phyloP scores from a whole-genome alignment of 2,329 filamentous ascomycete genomes.

The Hymenoscyphus scutula region DNA sequence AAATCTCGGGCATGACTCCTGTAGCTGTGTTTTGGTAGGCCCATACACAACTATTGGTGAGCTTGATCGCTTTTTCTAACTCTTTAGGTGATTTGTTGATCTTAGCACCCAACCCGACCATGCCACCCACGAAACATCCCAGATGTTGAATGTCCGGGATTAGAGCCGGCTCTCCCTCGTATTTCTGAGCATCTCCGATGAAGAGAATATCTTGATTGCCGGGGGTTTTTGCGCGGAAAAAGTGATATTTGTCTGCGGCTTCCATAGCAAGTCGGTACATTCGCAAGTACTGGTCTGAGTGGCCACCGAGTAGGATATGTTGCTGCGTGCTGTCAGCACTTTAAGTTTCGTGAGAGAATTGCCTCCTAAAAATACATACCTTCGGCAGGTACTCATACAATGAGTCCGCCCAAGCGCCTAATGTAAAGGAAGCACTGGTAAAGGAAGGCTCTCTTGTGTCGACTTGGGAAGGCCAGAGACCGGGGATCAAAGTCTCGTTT shows the following conservation, averaged over 20 bases:
- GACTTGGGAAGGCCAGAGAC: constrained; percentile 57
- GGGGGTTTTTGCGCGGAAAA: constrained; percentile 68
- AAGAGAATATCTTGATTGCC: constrained; percentile 40
- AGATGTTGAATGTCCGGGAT: constrained; percentile 56
- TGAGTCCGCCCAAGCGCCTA: constrained; percentile 55
- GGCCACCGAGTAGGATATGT: constrained; percentile 10
- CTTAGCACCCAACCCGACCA: constrained; percentile 65
- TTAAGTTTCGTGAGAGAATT: no score
- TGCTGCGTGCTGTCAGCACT: constrained; percentile 38
- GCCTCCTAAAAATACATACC: constrained; percentile 35
- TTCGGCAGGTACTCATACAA: constrained; percentile 63
- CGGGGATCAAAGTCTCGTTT: constrained; percentile 51
- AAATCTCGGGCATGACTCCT: constrained; percentile 60
- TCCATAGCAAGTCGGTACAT: constrained; percentile 64
- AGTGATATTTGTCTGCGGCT: constrained; percentile 57
- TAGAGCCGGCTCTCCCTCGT: constrained; percentile 41
- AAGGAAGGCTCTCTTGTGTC: constrained; percentile 49
- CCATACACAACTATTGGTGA: constrained; percentile 63
- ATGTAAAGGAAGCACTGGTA: constrained; percentile 49
- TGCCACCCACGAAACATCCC: constrained; percentile 68
- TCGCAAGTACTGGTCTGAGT: constrained; percentile 54
- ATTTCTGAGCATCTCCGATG: constrained; percentile 29
- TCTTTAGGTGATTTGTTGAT: constrained; percentile 55
- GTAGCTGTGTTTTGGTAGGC: constrained; percentile 55
- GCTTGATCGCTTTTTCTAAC: constrained; percentile 52